Evolutionary conservation across 148 eudicot species (phyloP), one percentile per base, ranked within the genome.

Genomic region (Polygonum maritimum): DNA sequence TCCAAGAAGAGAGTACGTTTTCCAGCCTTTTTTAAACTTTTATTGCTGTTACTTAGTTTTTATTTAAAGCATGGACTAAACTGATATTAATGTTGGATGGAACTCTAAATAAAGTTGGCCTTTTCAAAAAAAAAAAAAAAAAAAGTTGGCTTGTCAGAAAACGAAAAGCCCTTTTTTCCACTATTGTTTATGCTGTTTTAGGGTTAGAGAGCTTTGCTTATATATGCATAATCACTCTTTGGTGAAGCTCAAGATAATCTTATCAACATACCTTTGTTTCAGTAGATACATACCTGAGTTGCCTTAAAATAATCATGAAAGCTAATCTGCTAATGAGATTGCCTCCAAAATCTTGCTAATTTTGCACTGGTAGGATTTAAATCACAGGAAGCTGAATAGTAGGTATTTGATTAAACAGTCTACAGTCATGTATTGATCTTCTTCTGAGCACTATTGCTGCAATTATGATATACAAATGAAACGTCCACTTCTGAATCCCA

Each of bases 1-100:
- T 95, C 99, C 47, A 95, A 89, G 88, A 95, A 92, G 84, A 89
- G 78, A 90, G 98, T 92, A 54, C 35, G 87, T 77, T 78, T 78
- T 78, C 58, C 51, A 21, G 3, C 75, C 54, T 72, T 72, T 11
- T 44, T 67, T 5, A 67, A 67, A 2, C 45, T 67, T 67, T 36
- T 0, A 15, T 67, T 67, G n/a, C 19, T 35, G 71, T 67, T 67
- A 35, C 14, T 1, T 14, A 6, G 8, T 16, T 36, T 6, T 67
- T 67, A 12, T 60, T 13, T 67, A 14, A 65, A 65, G 44, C 71
- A 14, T 31, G 38, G 26, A 3, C 39, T 62, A 3, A 62, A 62
- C 38, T 26, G 36, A 31, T 26, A 12, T 62, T 62, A 62, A 2
- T 16, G 39, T 62, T 62, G 69, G 69, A 31, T 62, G 69, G 69